These are phyloP conservation scores for Phlyctochytrium bullatum DNA, from an alignment of 192 early-diverging fungal species.

Conservation along the genomic window DNA sequence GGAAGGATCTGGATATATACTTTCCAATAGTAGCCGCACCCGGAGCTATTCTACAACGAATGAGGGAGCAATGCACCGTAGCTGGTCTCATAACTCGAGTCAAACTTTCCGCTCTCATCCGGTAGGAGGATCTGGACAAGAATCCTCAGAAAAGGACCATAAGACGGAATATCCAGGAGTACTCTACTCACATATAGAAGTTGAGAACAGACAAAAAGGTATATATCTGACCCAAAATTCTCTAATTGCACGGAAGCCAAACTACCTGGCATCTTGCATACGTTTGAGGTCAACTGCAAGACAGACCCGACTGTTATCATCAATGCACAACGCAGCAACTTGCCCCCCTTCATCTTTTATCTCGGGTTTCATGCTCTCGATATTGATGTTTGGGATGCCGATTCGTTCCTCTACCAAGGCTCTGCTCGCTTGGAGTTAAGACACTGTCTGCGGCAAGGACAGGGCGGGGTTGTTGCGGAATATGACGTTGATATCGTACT, in stretches of 20 bases:
- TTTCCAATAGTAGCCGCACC: too few relatives aligned
- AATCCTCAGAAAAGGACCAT: too few relatives aligned
- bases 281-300: conserved; percentile 20
- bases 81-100: not conserved
- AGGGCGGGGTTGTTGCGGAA: conserved; percentile 28
- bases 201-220: too few relatives aligned
- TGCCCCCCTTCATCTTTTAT: conserved; percentile 24
- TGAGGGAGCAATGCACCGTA: too few relatives aligned
- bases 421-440: conserved; percentile 30
- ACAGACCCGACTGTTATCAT: conserved; percentile 16
- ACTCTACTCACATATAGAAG: too few relatives aligned
- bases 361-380: conserved; percentile 17
- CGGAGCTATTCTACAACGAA: too few relatives aligned
- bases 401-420: conserved; percentile 40
- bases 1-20: too few relatives aligned
- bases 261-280: conserved; percentile 25
- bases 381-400: conserved; percentile 47
- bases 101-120: not conserved
- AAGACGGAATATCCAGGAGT: too few relatives aligned
- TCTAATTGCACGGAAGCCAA: too few relatives aligned
- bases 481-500: conserved; percentile 42
- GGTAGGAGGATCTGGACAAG: not conserved
- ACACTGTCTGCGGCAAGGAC: conserved; percentile 28
- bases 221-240: too few relatives aligned
- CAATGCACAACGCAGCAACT: conserved; percentile 4